Percentiles rank a stretch among this genome's conserved stretches.
phyloP scores from a whole-genome alignment of 2,329 filamentous ascomycete genomes.

The Mollisia scopiformis region DNA sequence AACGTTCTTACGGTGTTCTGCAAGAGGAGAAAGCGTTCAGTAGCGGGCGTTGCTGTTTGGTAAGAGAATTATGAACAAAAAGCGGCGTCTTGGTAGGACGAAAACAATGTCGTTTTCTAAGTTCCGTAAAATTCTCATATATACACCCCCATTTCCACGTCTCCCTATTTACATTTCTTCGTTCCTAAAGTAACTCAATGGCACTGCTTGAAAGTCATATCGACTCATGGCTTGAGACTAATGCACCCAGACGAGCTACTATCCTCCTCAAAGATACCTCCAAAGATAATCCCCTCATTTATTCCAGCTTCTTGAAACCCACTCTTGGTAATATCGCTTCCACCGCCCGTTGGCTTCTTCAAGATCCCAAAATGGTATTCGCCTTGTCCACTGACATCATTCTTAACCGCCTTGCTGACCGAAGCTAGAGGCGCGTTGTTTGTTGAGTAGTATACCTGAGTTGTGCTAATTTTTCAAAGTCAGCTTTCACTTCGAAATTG shows the following conservation, averaged over 20 bases:
- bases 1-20: no score
- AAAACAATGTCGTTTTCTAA: not conserved
- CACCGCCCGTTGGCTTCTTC: conserved; percentile 55
- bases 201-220: not conserved
- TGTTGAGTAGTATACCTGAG: conserved; percentile 60
- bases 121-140: no score
- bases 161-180: not conserved
- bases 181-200: not conserved
- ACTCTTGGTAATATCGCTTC: conserved; percentile 50
- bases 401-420: conserved; percentile 49
- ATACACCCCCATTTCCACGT: not conserved
- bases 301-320: conserved; percentile 52
- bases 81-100: no score
- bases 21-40: no score
- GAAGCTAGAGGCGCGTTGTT: conserved; percentile 47
- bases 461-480: conserved; percentile 44
- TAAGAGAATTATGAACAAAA: not conserved
- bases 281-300: conserved; percentile 55
- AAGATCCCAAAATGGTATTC: conserved; percentile 65
- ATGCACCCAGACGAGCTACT: conserved; percentile 43
- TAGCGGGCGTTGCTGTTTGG: no score
- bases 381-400: conserved; percentile 58
- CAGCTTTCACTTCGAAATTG: not conserved
- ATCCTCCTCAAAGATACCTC: conserved; percentile 57
- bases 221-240: conserved; percentile 10